Evolutionary conservation across 2,329 filamentous ascomycete genomes (phyloP).

Genomic region (Byssochlamys sp.): DNA sequence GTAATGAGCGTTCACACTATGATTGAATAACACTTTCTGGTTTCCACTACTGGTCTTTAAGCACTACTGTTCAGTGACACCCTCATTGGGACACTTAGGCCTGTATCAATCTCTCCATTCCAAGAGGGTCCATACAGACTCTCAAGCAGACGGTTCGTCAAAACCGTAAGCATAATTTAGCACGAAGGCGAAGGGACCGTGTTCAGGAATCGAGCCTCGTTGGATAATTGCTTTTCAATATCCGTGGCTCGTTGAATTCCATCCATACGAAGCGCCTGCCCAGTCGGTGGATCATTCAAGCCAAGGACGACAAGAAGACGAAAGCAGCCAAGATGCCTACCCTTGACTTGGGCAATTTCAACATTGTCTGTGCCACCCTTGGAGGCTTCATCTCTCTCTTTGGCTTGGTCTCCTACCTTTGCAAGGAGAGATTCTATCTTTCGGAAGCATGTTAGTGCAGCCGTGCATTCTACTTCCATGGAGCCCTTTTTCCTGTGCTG

Average conservation of each 20-base stretch:
- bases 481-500: not conserved
- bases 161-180: not conserved
- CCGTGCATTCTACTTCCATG: not conserved
- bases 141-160: not conserved
- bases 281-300: not conserved
- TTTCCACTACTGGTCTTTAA: not conserved
- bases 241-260: not conserved
- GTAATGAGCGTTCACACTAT: constrained; percentile 12
- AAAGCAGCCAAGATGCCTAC: constrained; percentile 44
- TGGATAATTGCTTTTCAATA: not conserved
- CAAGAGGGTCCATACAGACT: not conserved
- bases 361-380: constrained; percentile 68
- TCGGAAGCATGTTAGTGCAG: constrained; percentile 69
- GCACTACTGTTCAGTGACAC: not conserved
- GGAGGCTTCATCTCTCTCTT: constrained; percentile 88
- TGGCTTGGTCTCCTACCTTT: constrained; percentile 76
- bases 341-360: constrained; percentile 64
- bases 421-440: constrained; percentile 83
- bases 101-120: not conserved
- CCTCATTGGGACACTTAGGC: not conserved
- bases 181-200: not conserved
- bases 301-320: not conserved
- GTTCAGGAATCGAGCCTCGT: not conserved
- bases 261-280: not conserved
- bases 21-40: constrained; percentile 31